A percentile compares a stretch with the other conserved stretches of the same genome.
Evolutionary conservation across 306 rosid genomes (phyloP).

Genomic region (Cucurbita ficifolia): DNA sequence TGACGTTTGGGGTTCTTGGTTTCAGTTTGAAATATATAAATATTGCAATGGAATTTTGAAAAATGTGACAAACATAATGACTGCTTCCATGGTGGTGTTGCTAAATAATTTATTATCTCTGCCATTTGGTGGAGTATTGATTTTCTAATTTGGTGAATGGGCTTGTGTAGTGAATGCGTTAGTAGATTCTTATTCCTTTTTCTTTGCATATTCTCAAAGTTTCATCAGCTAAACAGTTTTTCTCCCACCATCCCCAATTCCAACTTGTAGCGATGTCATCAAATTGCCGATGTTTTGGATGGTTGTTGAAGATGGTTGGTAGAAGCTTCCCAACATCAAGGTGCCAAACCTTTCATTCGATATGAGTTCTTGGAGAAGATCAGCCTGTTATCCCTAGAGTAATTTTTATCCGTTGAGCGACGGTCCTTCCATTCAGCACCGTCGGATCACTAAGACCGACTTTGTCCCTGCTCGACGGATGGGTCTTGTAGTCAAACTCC

Average conservation of each 20-base stretch:
- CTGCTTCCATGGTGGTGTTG: slow-evolving; percentile 98
- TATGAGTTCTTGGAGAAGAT: too few species aligned
- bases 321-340: too few species aligned
- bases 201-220: background rate
- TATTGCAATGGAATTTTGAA: slow-evolving; percentile 90
- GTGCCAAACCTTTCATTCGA: too few species aligned
- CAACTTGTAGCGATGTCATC: slow-evolving; percentile 43
- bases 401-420: too few species aligned
- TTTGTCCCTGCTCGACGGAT: too few species aligned
- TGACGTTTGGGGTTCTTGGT: slow-evolving; percentile 3
- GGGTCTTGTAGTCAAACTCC: too few species aligned
- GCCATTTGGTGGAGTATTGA: slow-evolving; percentile 60
- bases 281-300: slow-evolving; percentile 63
- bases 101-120: slow-evolving; percentile 67
- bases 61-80: slow-evolving; percentile 69
- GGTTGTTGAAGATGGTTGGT: too few species aligned
- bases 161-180: slow-evolving; percentile 55
- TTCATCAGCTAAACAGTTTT: background rate
- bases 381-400: too few species aligned
- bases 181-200: slow-evolving; percentile 17
- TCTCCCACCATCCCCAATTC: background rate
- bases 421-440: too few species aligned
- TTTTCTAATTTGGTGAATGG: slow-evolving; percentile 57
- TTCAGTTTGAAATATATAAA: slow-evolving; percentile 75
- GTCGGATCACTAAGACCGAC: too few species aligned